Base-by-base conservation (phyloP, 352 stramenopile genomes). In the Phytopythium ostracodes region DNA sequence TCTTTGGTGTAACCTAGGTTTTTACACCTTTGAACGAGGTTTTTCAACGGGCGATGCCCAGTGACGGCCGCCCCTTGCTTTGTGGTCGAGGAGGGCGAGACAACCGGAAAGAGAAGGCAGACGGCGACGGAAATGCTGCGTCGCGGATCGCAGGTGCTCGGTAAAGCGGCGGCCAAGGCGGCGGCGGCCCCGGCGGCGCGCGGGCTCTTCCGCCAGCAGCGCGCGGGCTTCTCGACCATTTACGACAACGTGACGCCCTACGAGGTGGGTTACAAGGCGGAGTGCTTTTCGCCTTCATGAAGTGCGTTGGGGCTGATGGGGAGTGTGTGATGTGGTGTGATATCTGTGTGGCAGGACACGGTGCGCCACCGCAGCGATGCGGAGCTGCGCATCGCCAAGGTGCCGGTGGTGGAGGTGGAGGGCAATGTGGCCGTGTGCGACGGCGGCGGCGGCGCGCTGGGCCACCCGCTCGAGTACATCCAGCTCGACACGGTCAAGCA, bases 381-480 rank as follows among this genome's bases (percentile, higher is more conserved):
- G 0, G 87, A 98, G 73, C 64, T 84, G 60, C 84, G 91, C 55
- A 95, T 98, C 59, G 86, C 83, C 52, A 51, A 95, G 64, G 77
- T 97, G 22, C 81, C 89, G 12, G 73, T 97, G 22, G 91, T 99
- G 46, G 86, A 98, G 67, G 89, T 99, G 44, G 92, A 94, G 24
- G 79, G 84, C 56, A 76, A 89, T 64, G 81, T 97, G 50, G 96
- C 96, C 4, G 85, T 98, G 63, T 99, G 96, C 66, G 96, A 99
- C 70, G 96, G 96, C 47, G 97, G 96, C 55, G 96, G 95, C 62
- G 97, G 97, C 22, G 90, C 94, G 24, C 79, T 99, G 36, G 97
- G 97, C 54, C 97, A 99, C 83, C 97, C 97, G 43, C 63, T 99
- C 60, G 96, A 99, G 72, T 98, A 96, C 82, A 98, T 98, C 58